Percentiles rank a stretch among this genome's conserved stretches.
Evolutionary conservation across 768 basidiomycete genomes (phyloP).

Genomic region (Agrocybe chaxingu): DNA sequence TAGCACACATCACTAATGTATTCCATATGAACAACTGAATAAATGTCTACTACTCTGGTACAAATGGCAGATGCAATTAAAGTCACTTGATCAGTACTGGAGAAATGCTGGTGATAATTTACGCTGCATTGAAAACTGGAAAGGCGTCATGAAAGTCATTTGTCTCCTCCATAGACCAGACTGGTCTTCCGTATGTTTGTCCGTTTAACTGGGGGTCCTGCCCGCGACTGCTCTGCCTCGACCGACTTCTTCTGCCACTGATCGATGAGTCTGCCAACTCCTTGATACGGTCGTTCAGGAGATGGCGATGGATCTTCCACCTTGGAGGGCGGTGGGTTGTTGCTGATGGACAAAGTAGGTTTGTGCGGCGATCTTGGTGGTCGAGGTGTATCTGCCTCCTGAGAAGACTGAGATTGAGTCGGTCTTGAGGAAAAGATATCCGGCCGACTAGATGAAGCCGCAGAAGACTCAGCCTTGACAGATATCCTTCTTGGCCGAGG

Average conservation of each 20-base stretch:
- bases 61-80: no score
- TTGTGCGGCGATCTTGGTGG: constrained; percentile 17
- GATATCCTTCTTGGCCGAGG: constrained; percentile 25
- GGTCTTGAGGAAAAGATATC: constrained; percentile 15
- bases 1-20: constrained; percentile 7
- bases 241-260: constrained; percentile 84
- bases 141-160: constrained; percentile 5
- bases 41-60: no score
- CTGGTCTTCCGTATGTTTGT: constrained; percentile 37
- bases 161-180: constrained; percentile 26
- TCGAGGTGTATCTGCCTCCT: constrained; percentile 9
- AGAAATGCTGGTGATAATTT: no score
- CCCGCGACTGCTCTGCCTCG: constrained; percentile 43
- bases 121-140: background rate
- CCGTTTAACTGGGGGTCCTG: constrained; percentile 29
- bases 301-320: constrained; percentile 46
- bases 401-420: constrained; percentile 6
- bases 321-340: constrained; percentile 11
- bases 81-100: no score
- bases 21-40: background rate
- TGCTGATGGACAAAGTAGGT: constrained; percentile 15
- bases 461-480: constrained; percentile 22
- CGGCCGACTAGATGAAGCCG: constrained; percentile 12
- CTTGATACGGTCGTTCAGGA: constrained; percentile 76
- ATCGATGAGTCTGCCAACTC: constrained; percentile 82